Evolutionary conservation across 2,329 filamentous ascomycete genomes (phyloP).

Genomic region (Anthostomella pinea): DNA sequence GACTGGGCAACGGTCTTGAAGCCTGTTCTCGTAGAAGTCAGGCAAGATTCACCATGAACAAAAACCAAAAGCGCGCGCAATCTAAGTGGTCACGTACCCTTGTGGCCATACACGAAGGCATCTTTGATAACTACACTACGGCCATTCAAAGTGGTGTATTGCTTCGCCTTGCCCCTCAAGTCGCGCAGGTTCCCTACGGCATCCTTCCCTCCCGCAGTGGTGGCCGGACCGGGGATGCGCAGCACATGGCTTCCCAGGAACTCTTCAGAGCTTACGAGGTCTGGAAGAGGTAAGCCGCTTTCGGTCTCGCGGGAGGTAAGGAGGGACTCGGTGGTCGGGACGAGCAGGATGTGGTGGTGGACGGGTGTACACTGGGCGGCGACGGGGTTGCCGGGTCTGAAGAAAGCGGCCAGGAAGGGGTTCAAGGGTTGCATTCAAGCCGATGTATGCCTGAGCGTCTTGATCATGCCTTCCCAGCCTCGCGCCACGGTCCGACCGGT

Average conservation of each 20-base stretch:
- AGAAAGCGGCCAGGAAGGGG: conserved; percentile 97
- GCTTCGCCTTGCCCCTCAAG: conserved; percentile 86
- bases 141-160: conserved; percentile 89
- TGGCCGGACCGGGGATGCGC: conserved; percentile 63
- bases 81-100: conserved; percentile 62
- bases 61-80: too few species aligned
- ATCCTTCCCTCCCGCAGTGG: conserved; percentile 54
- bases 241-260: conserved; percentile 97
- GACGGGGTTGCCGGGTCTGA: conserved; percentile 76
- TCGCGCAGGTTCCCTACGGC: conserved; percentile 69
- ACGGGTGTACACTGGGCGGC: conserved; percentile 87
- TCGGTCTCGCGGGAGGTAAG: conserved; percentile 86
- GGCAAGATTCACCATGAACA: too few species aligned
- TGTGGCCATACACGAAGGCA: conserved; percentile 89
- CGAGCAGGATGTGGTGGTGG: conserved; percentile 89
- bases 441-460: conserved; percentile 40
- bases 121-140: conserved; percentile 94
- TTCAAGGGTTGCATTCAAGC: conserved; percentile 94
- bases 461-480: conserved; percentile 20
- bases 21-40: conserved; percentile 47
- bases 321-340: conserved; percentile 89
- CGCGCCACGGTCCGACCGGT: conserved; percentile 16
- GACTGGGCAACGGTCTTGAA: conserved; percentile 92
- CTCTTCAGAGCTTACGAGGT: conserved; percentile 85
- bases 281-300: conserved; percentile 70